Base-by-base conservation (phyloP, 2,329 filamentous ascomycete species). In the Pestalotiopsis fici region DNA sequence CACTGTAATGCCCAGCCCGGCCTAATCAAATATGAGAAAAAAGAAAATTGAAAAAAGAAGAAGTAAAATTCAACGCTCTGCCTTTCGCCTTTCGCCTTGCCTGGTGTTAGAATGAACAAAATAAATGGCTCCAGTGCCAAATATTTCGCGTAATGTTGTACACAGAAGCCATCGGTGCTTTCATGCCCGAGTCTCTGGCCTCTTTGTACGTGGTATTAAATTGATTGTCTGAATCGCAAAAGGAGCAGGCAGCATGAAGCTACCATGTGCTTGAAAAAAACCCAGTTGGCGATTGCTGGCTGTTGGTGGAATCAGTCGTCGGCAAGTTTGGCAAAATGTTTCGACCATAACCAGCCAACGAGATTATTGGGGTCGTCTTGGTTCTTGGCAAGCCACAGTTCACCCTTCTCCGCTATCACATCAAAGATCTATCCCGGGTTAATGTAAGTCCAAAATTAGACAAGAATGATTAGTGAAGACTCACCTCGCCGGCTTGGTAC, bases 301-400 rank as follows among this genome's bases (percentile, higher is more conserved):
- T 28, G n/a, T 28, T n/a, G 27, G 28, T 55, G 18, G 18, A 37
- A 47, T 61, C 76, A 78, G 62, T 78, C 76, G 75, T 89, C 87
- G 61, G 87, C 87, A 70, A 90, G 76, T 76, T 88, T 89, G 65
- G 92, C 92, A 84, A 99, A 99, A 82, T 99, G 96, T 80, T 98
- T 98, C 75, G 95, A 97, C 96, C 96, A 99, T 75, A 99, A 97
- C 96, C 96, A 99, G 64, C 96, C 96, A 39, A 98, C 90, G 71
- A 90, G 87, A 71, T 92, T 88, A 12, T 84, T 86, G 1, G 89
- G 83, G 79, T 99, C 96, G 76, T 99, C 96, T 81, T 99, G 96
- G 77, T 99, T 99, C 79, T 94, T 94, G 65, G 96, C 96, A 67
- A 99, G 89, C 96, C 96, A 99, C 61, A 98, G 87, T 83, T 99